phyloP scores from a whole-genome alignment of 495 filamentous ascomycete genomes.

The Ascodesmis nigricans region DNA sequence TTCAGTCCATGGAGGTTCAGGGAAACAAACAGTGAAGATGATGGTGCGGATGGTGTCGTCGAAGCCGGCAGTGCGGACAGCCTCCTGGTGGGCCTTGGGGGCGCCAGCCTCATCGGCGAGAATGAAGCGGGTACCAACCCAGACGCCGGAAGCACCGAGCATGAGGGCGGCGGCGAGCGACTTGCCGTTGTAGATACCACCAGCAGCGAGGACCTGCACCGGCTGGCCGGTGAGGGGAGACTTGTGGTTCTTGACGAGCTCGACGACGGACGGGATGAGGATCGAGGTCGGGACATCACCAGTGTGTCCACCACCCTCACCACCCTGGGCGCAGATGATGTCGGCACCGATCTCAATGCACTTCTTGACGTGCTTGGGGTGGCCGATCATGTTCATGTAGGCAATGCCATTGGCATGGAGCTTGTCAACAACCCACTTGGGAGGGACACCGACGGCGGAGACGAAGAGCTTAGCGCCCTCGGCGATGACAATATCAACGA shows the following conservation, averaged over 20 bases:
- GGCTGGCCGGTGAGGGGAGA: constrained; percentile 67
- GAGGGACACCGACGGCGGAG: constrained; percentile 85
- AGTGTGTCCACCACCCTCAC: constrained; percentile 81
- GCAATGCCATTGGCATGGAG: constrained; percentile 72
- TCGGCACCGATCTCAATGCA: constrained; percentile 71
- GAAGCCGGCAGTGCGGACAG: constrained; percentile 73
- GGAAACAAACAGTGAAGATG: constrained; percentile 60
- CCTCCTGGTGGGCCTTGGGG: constrained; percentile 85
- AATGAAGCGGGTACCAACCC: constrained; percentile 93
- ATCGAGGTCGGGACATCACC: constrained; percentile 75
- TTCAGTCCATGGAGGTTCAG: neutral
- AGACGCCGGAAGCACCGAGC: constrained; percentile 79
- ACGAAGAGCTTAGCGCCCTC: constrained; percentile 83
- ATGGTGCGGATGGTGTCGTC: constrained; percentile 91
- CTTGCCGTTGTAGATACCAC: constrained; percentile 84
- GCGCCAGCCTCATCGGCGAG: constrained; percentile 85
- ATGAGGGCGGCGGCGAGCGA: constrained; percentile 74
- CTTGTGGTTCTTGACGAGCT: constrained; percentile 58
- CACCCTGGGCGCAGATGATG: constrained; percentile 83
- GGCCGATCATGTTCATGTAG: constrained; percentile 99
- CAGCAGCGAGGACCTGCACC: constrained; percentile 81
- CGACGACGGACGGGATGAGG: constrained; percentile 73
- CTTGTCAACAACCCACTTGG: constrained; percentile 64
- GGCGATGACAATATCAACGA: constrained; percentile 81
- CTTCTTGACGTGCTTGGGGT: constrained; percentile 96